Evolutionary conservation across 163 green algal species (phyloP).

Genomic region (Dunaliella salina): DNA sequence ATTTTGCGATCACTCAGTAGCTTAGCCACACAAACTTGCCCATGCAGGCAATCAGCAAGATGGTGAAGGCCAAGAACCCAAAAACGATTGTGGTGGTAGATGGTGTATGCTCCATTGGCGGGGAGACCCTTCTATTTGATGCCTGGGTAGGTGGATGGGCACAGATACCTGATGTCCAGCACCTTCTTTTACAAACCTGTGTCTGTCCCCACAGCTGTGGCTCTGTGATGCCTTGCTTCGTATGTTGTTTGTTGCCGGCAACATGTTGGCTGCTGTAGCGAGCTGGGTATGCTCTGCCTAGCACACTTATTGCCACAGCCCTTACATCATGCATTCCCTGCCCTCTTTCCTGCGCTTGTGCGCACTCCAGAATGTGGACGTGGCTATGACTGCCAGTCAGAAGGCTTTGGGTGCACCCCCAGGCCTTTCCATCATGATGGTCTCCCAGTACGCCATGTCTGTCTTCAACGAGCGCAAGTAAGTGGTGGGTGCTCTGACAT

Average conservation of each 20-base stretch:
- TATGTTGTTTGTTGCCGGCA: too few relatives aligned
- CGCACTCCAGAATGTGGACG: constrained; percentile 7
- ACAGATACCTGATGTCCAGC: too few relatives aligned
- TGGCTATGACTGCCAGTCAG: constrained; percentile 21
- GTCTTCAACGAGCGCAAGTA: constrained; percentile 10
- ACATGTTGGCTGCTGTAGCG: too few relatives aligned
- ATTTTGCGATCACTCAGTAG: too few relatives aligned
- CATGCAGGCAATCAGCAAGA: constrained; percentile 1
- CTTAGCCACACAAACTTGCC: too few relatives aligned
- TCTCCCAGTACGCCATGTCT: constrained; percentile 6
- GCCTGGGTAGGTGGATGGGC: constrained; percentile 8
- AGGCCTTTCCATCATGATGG: constrained; percentile 18
- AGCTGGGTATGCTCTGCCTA: too few relatives aligned
- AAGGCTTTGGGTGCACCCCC: constrained; percentile 22
- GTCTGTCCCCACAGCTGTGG: too few relatives aligned
- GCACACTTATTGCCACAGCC: too few relatives aligned
- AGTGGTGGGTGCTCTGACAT: neutral
- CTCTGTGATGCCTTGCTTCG: too few relatives aligned
- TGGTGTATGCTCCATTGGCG: constrained; percentile 26
- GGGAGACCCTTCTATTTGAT: constrained; percentile 16
- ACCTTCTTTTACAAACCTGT: too few relatives aligned
- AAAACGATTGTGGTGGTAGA: constrained; percentile 21
- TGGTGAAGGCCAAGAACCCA: constrained; percentile 6
- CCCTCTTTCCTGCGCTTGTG: too few relatives aligned
- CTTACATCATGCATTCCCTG: too few relatives aligned